These are phyloP conservation scores for Gymnopilus junonius DNA, from an alignment of 768 basidiomycete species.

Conservation along the genomic window DNA sequence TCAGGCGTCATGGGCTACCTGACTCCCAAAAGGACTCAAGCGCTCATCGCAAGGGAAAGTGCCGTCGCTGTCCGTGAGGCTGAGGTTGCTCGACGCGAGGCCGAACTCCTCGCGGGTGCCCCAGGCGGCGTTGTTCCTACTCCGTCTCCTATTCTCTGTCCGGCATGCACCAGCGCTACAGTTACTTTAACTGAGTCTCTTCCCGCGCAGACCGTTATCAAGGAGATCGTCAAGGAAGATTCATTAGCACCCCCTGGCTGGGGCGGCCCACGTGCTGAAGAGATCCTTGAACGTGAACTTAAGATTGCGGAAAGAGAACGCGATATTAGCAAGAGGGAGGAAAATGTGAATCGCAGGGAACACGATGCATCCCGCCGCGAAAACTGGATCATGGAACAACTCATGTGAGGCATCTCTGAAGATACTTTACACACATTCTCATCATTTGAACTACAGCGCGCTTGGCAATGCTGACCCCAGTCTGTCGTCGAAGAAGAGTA, in stretches of 20 bases:
- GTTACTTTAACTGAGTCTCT: conserved; percentile 58
- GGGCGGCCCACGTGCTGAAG: conserved; percentile 77
- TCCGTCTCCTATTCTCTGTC: conserved; percentile 56
- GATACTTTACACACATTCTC: background rate
- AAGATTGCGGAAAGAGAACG: conserved; percentile 86
- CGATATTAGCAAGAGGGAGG: conserved; percentile 86
- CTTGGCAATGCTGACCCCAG: conserved; percentile 72
- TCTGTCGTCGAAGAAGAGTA: conserved; percentile 82
- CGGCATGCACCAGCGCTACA: conserved; percentile 58
- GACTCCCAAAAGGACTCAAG: conserved; percentile 82
- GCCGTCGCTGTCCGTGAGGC: conserved; percentile 83
- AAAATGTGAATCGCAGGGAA: conserved; percentile 82
- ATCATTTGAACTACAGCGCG: conserved; percentile 41
- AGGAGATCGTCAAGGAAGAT: conserved; percentile 86
- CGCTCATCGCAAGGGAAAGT: conserved; percentile 78
- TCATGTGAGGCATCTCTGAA: conserved; percentile 62
- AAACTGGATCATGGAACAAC: conserved; percentile 91
- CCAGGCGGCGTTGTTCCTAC: conserved; percentile 77
- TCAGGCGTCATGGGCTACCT: conserved; percentile 72
- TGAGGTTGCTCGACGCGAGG: conserved; percentile 88
- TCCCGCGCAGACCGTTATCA: conserved; percentile 79
- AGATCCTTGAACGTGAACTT: conserved; percentile 83
- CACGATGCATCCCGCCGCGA: conserved; percentile 88
- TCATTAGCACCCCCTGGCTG: conserved; percentile 81
- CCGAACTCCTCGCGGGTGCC: conserved; percentile 81